A percentile compares a stretch with the other conserved stretches of the same genome.
phyloP scores from a whole-genome alignment of 2,329 filamentous ascomycete genomes.

The Dryadomyces quercus-mongolicae region DNA sequence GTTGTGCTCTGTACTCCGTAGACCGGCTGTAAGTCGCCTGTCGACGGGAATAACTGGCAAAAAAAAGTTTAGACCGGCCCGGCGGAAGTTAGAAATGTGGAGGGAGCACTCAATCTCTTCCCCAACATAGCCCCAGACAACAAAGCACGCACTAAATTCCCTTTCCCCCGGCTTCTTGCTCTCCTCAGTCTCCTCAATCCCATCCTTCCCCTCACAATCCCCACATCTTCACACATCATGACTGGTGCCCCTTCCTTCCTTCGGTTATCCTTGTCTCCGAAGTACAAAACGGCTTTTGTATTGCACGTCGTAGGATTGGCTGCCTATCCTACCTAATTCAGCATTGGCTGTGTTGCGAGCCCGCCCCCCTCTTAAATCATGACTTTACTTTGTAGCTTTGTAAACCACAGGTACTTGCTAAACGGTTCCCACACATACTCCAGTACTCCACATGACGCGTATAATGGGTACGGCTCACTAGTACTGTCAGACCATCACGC shows the following conservation, averaged over 20 bases:
- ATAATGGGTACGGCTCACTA: too few relatives aligned
- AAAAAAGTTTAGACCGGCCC: neutral
- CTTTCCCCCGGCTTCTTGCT: neutral
- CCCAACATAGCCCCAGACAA: neutral
- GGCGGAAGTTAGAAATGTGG: neutral
- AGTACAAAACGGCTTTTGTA: neutral
- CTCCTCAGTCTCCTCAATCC: neutral
- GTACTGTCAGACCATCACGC: too few relatives aligned
- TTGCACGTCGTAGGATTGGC: neutral
- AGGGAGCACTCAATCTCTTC: neutral
- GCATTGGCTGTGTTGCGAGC: too few relatives aligned
- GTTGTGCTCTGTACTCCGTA: too few relatives aligned
- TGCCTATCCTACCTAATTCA: neutral
- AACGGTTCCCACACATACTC: too few relatives aligned
- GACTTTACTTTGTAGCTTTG: too few relatives aligned
- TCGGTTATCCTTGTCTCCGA: conserved; percentile 9
- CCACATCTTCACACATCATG: neutral
- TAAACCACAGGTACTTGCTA: too few relatives aligned
- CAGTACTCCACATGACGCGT: too few relatives aligned
- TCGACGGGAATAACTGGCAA: neutral
- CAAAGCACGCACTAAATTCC: neutral
- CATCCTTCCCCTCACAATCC: neutral
- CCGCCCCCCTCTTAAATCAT: too few relatives aligned
- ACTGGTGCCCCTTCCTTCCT: neutral
- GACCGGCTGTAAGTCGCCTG: neutral